A percentile compares a stretch with the other conserved stretches of the same genome.
Evolutionary conservation across 1,284 basidiomycete genomes (phyloP).

Genomic region (Trametes pubescens): DNA sequence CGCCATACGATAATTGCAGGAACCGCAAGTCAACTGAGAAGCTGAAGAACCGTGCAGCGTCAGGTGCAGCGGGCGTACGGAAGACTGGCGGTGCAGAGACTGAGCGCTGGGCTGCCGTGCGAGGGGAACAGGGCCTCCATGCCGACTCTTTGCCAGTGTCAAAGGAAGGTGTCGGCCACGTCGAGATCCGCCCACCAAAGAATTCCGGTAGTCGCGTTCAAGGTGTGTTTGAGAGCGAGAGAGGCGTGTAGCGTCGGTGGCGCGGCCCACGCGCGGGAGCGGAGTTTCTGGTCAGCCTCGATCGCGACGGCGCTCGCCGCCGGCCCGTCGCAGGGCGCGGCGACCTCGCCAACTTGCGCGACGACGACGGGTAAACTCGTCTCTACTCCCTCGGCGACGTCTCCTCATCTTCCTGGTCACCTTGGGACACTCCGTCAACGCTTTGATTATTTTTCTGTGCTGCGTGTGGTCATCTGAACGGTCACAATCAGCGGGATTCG

Average conservation of each 20-base stretch:
- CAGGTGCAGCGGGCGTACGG: too few species aligned
- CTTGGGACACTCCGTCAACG: not conserved
- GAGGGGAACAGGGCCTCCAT: too few species aligned
- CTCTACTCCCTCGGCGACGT: not conserved
- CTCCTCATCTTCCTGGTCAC: not conserved
- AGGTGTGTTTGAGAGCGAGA: not conserved
- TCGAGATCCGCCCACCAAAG: too few species aligned
- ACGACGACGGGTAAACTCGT: conserved; percentile 1
- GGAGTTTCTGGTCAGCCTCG: conserved; percentile 14
- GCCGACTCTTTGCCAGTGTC: too few species aligned
- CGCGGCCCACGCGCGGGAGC: conserved; percentile 6
- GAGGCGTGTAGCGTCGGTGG: not conserved
- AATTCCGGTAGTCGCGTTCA: not conserved
- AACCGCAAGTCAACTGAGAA: too few species aligned
- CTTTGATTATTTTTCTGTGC: not conserved
- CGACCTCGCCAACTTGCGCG: conserved; percentile 8
- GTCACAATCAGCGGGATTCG: not conserved
- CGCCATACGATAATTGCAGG: too few species aligned
- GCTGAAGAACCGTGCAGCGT: too few species aligned
- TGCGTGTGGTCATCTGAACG: not conserved
- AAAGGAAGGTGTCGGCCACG: too few species aligned
- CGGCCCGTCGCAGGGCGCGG: conserved; percentile 8
- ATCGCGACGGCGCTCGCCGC: conserved; percentile 9
- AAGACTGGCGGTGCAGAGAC: too few species aligned
- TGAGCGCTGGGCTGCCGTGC: too few species aligned